A percentile compares a stretch with the other conserved stretches of the same genome.
Conservation (phyloP, 2,329 filamentous ascomycete species). For the Aureobasidium sp. region DNA sequence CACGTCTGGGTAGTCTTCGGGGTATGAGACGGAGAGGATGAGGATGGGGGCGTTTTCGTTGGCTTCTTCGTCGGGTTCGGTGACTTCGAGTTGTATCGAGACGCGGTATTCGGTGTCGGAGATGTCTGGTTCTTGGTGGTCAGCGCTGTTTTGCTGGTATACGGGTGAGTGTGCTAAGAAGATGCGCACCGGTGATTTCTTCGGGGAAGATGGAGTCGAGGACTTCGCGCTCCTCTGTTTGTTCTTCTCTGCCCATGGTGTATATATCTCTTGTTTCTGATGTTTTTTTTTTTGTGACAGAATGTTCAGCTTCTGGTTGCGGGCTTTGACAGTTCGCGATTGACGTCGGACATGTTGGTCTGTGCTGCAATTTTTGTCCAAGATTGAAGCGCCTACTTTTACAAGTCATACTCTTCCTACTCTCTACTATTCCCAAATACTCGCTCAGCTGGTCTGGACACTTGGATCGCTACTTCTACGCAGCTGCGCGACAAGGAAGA, state of each 20-base stretch:
- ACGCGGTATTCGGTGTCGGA: conserved; percentile 86
- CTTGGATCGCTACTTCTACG: neutral
- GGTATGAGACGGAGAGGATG: conserved; percentile 78
- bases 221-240: conserved; percentile 92
- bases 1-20: conserved; percentile 83
- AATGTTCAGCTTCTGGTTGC: neutral
- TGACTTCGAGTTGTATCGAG: conserved; percentile 74
- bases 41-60: conserved; percentile 59
- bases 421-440: neutral
- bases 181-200: conserved; percentile 73
- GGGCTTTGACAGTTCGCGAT: neutral
- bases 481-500: neutral
- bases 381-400: neutral
- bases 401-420: too few relatives aligned
- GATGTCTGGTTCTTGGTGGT: conserved; percentile 55
- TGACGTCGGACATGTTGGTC: conserved; percentile 1
- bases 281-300: neutral
- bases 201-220: conserved; percentile 98
- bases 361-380: conserved; percentile 1
- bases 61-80: conserved; percentile 53
- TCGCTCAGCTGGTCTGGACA: neutral
- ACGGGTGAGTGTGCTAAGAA: neutral
- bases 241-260: conserved; percentile 63
- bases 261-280: neutral
- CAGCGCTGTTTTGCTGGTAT: neutral